Evolutionary conservation across 306 rosid species (phyloP).

Genomic region (Amphicarpaea edgeworthii): DNA sequence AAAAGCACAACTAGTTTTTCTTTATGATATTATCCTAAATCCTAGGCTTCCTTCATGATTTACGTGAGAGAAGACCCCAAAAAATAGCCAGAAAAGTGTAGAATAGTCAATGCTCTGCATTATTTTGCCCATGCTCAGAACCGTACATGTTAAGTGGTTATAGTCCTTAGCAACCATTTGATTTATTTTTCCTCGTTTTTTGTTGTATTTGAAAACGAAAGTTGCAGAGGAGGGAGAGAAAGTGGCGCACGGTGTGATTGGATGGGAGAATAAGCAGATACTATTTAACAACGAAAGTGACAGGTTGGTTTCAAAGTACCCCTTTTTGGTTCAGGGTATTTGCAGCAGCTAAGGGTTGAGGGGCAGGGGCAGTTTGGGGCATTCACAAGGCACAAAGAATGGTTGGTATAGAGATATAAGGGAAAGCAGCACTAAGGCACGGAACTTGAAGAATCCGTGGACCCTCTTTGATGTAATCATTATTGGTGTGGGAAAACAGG

Average conservation of each 20-base stretch:
- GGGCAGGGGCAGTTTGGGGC: slow-evolving; percentile 46
- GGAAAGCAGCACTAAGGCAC: slow-evolving; percentile 43
- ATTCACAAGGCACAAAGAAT: slow-evolving; percentile 23
- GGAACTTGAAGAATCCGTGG: slow-evolving; percentile 74
- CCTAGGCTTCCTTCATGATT: slow-evolving; percentile 79
- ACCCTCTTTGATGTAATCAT: slow-evolving; percentile 51
- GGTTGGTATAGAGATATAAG: slow-evolving; percentile 14
- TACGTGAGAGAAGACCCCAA: slow-evolving; percentile 63
- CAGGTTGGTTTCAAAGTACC: background rate
- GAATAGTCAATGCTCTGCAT: slow-evolving; percentile 67
- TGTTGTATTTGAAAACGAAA: slow-evolving; percentile 49
- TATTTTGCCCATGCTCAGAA: slow-evolving; percentile 61
- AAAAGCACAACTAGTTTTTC: background rate
- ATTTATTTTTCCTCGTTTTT: slow-evolving; percentile 35
- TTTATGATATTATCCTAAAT: slow-evolving; percentile 48
- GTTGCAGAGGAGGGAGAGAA: background rate
- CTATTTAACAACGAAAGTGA: slow-evolving; percentile 37
- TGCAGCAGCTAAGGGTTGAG: background rate
- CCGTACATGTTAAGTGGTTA: slow-evolving; percentile 52
- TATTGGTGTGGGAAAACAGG: slow-evolving; percentile 40
- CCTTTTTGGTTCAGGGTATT: background rate
- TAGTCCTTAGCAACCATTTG: slow-evolving; percentile 57
- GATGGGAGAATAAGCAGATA: slow-evolving; percentile 46
- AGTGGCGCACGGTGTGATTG: slow-evolving; percentile 26
- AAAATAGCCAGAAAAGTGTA: slow-evolving; percentile 63